Evolutionary conservation across 2,329 filamentous ascomycete species (phyloP).

Genomic region (Xylariaceae sp.): DNA sequence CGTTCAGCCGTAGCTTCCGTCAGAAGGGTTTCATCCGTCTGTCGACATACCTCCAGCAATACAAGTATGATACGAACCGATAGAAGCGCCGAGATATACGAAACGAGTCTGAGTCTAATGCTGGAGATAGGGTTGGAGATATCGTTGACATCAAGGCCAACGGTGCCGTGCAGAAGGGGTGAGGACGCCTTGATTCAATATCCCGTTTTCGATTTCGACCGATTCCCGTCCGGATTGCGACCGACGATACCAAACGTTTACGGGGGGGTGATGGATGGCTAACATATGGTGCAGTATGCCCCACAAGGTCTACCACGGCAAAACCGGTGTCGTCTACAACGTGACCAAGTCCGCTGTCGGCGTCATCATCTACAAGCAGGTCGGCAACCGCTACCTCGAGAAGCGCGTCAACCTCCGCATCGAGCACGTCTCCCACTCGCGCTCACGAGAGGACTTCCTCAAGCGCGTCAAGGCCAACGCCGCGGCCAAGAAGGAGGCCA

Average conservation of each 20-base stretch:
- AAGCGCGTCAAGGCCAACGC: slow-evolving; percentile 48
- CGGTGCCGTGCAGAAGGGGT: slow-evolving; percentile 98
- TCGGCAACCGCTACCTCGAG: slow-evolving; percentile 99
- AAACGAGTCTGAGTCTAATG: slow-evolving; percentile 39
- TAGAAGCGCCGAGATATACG: slow-evolving; percentile 2
- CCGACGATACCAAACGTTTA: no score
- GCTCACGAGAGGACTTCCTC: slow-evolving; percentile 56
- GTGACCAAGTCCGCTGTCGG: slow-evolving; percentile 97
- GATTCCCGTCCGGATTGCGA: background rate
- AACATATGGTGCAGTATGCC: slow-evolving; percentile 70
- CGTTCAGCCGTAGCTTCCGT: slow-evolving; percentile 92
- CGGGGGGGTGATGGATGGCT: no score
- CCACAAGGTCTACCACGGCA: slow-evolving; percentile 99
- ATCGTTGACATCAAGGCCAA: slow-evolving; percentile 99
- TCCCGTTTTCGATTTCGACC: slow-evolving; percentile 9
- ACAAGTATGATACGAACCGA: slow-evolving; percentile 58
- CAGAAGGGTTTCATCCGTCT: slow-evolving; percentile 91
- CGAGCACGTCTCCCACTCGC: slow-evolving; percentile 92
- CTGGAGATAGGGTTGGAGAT: slow-evolving; percentile 74
- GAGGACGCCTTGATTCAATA: slow-evolving; percentile 41
- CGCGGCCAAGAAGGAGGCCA: slow-evolving; percentile 85
- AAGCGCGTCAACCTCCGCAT: slow-evolving; percentile 99
- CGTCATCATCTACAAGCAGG: slow-evolving; percentile 99
- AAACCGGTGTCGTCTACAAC: slow-evolving; percentile 98
- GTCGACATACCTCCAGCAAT: slow-evolving; percentile 90